Conservation (phyloP, 2,329 filamentous ascomycete genomes). For the Lasiodiplodia sp. region DNA sequence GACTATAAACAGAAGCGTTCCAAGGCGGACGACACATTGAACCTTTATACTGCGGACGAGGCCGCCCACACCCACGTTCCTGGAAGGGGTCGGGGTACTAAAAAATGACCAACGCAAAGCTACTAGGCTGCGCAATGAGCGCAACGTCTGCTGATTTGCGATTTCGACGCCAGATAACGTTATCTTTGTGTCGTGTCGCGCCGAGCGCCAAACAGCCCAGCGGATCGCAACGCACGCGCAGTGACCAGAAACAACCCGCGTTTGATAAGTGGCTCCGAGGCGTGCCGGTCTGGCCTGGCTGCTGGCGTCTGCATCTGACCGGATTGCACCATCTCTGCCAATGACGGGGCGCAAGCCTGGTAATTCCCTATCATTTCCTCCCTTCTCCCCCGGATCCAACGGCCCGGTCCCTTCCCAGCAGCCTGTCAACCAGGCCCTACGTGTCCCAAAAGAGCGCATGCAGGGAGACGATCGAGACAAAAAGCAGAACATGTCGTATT, state of each 20-base stretch:
- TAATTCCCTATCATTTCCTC: conserved; percentile 7
- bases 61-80: not conserved
- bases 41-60: conserved; percentile 11
- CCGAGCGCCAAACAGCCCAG: conserved; percentile 21
- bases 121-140: conserved; percentile 17
- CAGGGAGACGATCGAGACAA: conserved; percentile 8
- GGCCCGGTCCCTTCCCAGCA: conserved; percentile 15
- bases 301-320: conserved; percentile 20
- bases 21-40: conserved; percentile 13
- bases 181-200: conserved; percentile 25
- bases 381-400: conserved; percentile 16
- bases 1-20: conserved; percentile 10
- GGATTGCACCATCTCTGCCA: conserved; percentile 22
- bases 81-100: conserved; percentile 15
- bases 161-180: conserved; percentile 27
- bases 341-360: not conserved
- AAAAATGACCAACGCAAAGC: conserved; percentile 13
- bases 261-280: conserved; percentile 25
- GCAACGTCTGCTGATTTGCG: conserved; percentile 25
- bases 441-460: not conserved
- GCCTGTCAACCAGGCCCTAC: conserved; percentile 11
- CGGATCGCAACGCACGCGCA: conserved; percentile 19
- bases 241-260: conserved; percentile 2
- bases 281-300: conserved; percentile 5
- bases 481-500: not conserved